Base-by-base conservation (phyloP, 202 grass and related monocot species). In the Saccharum hybrid region DNA sequence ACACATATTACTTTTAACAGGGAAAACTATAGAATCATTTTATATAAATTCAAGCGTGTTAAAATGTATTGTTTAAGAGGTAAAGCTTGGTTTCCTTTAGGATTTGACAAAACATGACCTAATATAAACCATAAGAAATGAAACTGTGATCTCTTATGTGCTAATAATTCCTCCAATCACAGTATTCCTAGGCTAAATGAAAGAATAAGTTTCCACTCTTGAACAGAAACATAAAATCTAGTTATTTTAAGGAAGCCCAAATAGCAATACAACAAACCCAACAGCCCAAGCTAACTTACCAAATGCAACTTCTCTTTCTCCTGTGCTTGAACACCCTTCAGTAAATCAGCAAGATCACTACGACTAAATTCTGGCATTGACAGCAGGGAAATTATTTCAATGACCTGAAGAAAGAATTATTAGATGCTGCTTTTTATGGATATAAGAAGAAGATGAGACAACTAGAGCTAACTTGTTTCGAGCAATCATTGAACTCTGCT, bases 231-330 rank as follows among this genome's bases (percentile, higher is more conserved):
- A 34, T 34, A 57, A 59, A 59, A 22, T 18, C 48, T 9, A 81
- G 56, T 41, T 22, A 75, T 69, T 73, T 79, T 13, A 41, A 71
- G 40, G 22, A 63, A 71, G 39, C 21, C 38, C 33, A 77, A 3
- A 74, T 30, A 51, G 30, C 51, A 78, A 42, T 22, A 78, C 45
- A 75, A 76, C 34, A 54, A 59, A 31, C 43, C 72, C 54, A 68
- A 65, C 26, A 71, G 38, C 52, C 68, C 45, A 68, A 70, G 40
- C 70, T 23, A 82, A 56, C 77, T 84, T 66, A 98, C 96, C 85
- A 98, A 72, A 83, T 98, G 91, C 75, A 98, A 88, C 48, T 96
- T 98, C 41, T 92, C 85, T 92, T 90, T 98, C 89, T 98, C 96
- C 1, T 95, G 86, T 68, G 75, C 78, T 80, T 96, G 96, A 81